A percentile compares a stretch with the other conserved stretches of the same genome.
Conservation (phyloP, 805 yeast genomes). For the Nematodospora valgi region DNA sequence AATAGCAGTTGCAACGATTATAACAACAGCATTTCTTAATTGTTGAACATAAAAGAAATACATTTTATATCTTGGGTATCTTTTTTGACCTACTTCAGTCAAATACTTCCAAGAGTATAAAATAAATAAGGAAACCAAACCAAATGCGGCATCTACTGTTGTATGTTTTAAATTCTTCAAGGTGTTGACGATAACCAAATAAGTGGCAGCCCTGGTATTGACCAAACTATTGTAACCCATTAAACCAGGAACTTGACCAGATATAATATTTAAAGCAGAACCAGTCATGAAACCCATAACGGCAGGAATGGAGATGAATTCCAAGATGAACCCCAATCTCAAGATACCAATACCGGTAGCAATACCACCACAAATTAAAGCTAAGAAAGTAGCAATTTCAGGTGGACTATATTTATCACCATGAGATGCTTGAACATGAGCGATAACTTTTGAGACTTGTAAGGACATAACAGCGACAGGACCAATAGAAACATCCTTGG, state of each 20-base stretch:
- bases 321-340: constrained; percentile 84
- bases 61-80: constrained; percentile 56
- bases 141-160: constrained; percentile 84
- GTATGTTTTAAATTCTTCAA: constrained; percentile 69
- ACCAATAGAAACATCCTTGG: constrained; percentile 93
- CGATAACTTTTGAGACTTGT: constrained; percentile 76
- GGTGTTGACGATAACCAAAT: constrained; percentile 64
- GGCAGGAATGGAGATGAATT: constrained; percentile 86
- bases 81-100: constrained; percentile 57
- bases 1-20: constrained; percentile 78
- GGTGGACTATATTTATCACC: constrained; percentile 55
- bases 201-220: constrained; percentile 71
- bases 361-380: constrained; percentile 82
- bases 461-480: constrained; percentile 96
- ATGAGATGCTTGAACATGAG: constrained; percentile 46
- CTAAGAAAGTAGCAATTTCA: constrained; percentile 72
- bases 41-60: constrained; percentile 69
- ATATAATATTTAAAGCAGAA: constrained; percentile 77
- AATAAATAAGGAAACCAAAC: constrained; percentile 69
- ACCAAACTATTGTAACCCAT: constrained; percentile 70
- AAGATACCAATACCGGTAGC: constrained; percentile 79
- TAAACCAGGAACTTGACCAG: constrained; percentile 83
- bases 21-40: constrained; percentile 76
- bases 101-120: constrained; percentile 68
- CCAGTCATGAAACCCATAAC: constrained; percentile 95